Evolutionary conservation across 768 basidiomycete genomes (phyloP), one percentile per base, ranked within the genome.

Genomic region (Jaapia argillacea): DNA sequence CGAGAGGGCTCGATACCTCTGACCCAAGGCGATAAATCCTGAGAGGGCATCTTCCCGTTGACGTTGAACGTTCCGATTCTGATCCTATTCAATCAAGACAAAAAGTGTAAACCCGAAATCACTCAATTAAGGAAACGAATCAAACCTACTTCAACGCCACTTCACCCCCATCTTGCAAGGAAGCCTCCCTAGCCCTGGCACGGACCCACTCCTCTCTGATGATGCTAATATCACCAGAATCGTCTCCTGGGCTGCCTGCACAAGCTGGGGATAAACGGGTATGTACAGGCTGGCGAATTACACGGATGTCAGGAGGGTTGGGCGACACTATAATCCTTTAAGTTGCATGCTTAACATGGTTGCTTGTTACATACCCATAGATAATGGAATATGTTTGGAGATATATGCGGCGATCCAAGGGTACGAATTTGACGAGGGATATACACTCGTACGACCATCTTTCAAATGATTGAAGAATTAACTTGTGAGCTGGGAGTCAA

Each of bases 41-140:
- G 80, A 2, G 80, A 77, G 1, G 88, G 84, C 27, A 73, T 50
- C 53, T 78, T 79, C 1, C 85, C 86, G 51, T 88, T 87, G 37
- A 90, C 86, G 51, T 91, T 91, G 66, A 90, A 91, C 0, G 84
- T 85, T 18, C 87, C 85, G 14, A 83, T 46, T 4, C 84, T 79
- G 40, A 89, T 45, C 50, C 43, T 47, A 40, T 43, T 42, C 28
- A 24, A 26, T 12, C 44, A 36, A 40, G 28, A 36, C 42, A 6
- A 44, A 31, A 12, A 48, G 2, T 5, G 40, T 37, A n/a, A 14
- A 21, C 20, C 10, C 6, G 13, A n/a, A 33, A 1, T 42, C n/a
- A 21, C 40, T 22, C 24, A 36, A 23, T 10, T 12, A 25, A 39
- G 13, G 42, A 24, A 16, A 43, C 47, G 10, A 25, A 56, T 58